Conservation (phyloP, 2,329 filamentous ascomycete species). For the Phialemonium atrogriseum region DNA sequence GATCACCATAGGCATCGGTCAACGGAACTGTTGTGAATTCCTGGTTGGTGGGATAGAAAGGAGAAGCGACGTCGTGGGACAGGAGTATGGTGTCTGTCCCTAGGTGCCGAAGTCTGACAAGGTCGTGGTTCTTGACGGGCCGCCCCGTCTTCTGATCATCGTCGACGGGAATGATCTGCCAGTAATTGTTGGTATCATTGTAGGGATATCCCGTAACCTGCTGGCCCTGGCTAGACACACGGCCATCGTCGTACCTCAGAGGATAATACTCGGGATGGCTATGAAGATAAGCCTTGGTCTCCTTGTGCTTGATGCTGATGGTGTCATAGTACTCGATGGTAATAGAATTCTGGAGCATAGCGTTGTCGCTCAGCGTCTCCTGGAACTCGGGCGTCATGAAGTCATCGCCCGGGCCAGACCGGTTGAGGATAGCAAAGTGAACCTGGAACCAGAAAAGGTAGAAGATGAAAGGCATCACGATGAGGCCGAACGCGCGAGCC, state of each 20-base stretch:
- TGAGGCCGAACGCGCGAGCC: conserved; percentile 77
- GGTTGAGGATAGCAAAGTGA: conserved; percentile 81
- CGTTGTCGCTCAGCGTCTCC: conserved; percentile 90
- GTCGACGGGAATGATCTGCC: conserved; percentile 75
- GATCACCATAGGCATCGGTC: conserved; percentile 64
- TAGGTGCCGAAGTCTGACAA: conserved; percentile 79
- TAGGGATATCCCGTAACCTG: conserved; percentile 97
- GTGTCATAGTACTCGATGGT: conserved; percentile 84
- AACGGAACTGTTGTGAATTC: conserved; percentile 81
- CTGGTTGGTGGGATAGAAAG: conserved; percentile 94
- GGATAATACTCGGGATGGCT: conserved; percentile 86
- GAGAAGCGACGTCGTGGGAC: conserved; percentile 94
- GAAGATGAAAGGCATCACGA: conserved; percentile 89
- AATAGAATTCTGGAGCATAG: conserved; percentile 80
- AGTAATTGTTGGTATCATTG: conserved; percentile 98
- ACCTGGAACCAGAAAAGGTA: conserved; percentile 99
- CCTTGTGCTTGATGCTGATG: conserved; percentile 88
- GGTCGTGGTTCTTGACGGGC: conserved; percentile 71
- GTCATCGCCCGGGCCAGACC: conserved; percentile 90
- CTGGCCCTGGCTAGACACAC: conserved; percentile 94
- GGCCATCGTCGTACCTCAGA: conserved; percentile 91
- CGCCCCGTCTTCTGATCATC: conserved; percentile 51
- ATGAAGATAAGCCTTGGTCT: conserved; percentile 93
- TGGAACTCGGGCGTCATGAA: conserved; percentile 99
- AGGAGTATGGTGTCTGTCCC: conserved; percentile 80